phyloP scores from a whole-genome alignment of 805 yeast species.

The Zygosaccharomyces gambellarensis region DNA sequence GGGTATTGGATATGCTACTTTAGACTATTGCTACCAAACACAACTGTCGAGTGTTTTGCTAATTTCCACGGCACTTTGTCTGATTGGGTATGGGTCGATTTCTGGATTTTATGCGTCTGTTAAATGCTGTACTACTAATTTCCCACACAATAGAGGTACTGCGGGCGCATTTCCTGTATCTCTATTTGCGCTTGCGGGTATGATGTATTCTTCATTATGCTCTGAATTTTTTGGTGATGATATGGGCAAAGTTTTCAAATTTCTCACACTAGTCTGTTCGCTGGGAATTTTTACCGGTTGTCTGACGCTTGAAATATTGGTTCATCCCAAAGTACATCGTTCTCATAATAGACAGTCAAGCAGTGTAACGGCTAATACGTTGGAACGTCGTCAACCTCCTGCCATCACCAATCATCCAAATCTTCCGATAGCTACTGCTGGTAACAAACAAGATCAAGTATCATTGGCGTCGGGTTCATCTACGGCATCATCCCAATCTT shows the following conservation, averaged over 20 bases:
- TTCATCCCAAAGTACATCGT: conserved; percentile 4
- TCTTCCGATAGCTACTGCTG: neutral
- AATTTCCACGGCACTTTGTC: conserved; percentile 46
- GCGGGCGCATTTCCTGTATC: conserved; percentile 68
- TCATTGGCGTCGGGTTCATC: conserved; percentile 11
- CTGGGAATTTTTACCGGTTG: conserved; percentile 33
- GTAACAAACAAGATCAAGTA: conserved; percentile 2
- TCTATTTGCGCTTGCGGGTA: conserved; percentile 66
- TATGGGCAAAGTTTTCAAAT: conserved; percentile 50
- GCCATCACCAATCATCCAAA: conserved; percentile 10
- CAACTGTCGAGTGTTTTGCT: conserved; percentile 38
- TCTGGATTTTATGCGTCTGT: conserved; percentile 54
- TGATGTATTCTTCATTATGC: conserved; percentile 55
- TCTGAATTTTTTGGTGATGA: conserved; percentile 48
- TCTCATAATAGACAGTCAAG: conserved; percentile 3
- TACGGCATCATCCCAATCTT: conserved; percentile 11
- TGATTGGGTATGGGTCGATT: conserved; percentile 63
- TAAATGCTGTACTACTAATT: conserved; percentile 49
- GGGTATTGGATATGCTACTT: conserved; percentile 48
- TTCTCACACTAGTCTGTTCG: conserved; percentile 49
- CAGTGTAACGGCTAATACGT: neutral
- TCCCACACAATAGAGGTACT: conserved; percentile 64
- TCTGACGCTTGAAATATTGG: conserved; percentile 26
- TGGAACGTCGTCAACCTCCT: conserved; percentile 15
- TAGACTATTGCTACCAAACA: conserved; percentile 45